These are phyloP conservation scores for Rhizoctonia solani DNA, from an alignment of 1,284 basidiomycete genomes.

Conservation along the genomic window DNA sequence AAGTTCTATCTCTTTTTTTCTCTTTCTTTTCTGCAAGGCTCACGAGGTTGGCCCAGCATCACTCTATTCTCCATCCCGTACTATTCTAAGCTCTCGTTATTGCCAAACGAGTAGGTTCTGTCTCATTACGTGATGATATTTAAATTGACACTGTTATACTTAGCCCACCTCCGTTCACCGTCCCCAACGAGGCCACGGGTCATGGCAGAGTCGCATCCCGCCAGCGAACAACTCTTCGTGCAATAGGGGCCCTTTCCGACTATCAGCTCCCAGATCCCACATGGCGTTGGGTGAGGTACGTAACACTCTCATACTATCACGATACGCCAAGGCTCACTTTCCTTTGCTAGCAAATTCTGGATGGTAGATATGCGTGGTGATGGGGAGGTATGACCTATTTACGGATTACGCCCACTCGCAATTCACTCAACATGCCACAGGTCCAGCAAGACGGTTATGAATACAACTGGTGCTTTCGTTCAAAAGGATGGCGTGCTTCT, in stretches of 20 bases:
- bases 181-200: slow-evolving; percentile 52
- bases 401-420: neutral
- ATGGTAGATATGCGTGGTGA: slow-evolving; percentile 84
- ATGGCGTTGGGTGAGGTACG: slow-evolving; percentile 70
- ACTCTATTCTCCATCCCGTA: slow-evolving; percentile 73
- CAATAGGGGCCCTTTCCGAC: slow-evolving; percentile 51
- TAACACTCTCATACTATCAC: neutral
- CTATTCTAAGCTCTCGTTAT: slow-evolving; percentile 69
- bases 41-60: slow-evolving; percentile 50
- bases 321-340: neutral
- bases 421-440: slow-evolving; percentile 9
- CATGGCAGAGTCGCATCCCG: neutral
- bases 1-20: slow-evolving; percentile 40
- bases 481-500: slow-evolving; percentile 63
- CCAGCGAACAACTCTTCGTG: slow-evolving; percentile 43
- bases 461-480: slow-evolving; percentile 76
- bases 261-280: slow-evolving; percentile 80
- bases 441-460: slow-evolving; percentile 71
- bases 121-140: neutral
- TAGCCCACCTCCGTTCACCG: slow-evolving; percentile 69
- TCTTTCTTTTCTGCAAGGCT: neutral
- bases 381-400: slow-evolving; percentile 61
- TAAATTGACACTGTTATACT: neutral
- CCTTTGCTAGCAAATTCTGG: slow-evolving; percentile 57
- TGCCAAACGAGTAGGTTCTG: slow-evolving; percentile 58